phyloP scores from a whole-genome alignment of 192 early-diverging fungal species.

The Coemansia sp. region DNA sequence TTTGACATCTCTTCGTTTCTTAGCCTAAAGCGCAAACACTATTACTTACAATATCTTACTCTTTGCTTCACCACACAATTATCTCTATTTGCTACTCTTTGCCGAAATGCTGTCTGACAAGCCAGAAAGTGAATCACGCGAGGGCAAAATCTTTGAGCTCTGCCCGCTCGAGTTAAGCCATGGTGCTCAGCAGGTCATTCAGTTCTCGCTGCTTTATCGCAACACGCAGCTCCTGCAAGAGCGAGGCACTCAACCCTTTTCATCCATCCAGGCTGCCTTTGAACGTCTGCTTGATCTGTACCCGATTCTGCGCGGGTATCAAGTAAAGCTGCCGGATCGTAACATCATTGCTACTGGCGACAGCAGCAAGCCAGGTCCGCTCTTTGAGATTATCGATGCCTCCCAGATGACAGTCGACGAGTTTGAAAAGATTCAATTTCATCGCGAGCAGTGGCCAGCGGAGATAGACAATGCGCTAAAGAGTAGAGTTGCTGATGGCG shows the following conservation, averaged over 20 bases:
- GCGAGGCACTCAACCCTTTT: background rate
- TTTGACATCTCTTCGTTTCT: background rate
- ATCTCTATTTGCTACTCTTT: background rate
- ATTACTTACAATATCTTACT: background rate
- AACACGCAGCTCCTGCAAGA: background rate
- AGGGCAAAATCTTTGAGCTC: background rate
- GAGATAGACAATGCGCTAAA: background rate
- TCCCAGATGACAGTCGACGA: background rate
- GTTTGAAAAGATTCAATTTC: background rate
- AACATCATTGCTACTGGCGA: background rate
- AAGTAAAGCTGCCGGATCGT: background rate
- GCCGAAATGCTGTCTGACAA: background rate
- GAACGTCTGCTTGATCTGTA: background rate
- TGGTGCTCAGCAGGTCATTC: background rate
- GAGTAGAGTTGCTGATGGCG: background rate
- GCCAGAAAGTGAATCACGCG: background rate
- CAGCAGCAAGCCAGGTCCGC: background rate
- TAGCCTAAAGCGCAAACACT: background rate
- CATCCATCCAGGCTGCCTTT: background rate
- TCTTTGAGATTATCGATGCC: background rate
- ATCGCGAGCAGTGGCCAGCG: background rate
- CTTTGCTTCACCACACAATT: background rate
- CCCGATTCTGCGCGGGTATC: background rate
- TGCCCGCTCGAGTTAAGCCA: background rate
- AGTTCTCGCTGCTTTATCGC: background rate